phyloP scores from a whole-genome alignment of 2,329 filamentous ascomycete genomes.

The Scorias spongiosa region DNA sequence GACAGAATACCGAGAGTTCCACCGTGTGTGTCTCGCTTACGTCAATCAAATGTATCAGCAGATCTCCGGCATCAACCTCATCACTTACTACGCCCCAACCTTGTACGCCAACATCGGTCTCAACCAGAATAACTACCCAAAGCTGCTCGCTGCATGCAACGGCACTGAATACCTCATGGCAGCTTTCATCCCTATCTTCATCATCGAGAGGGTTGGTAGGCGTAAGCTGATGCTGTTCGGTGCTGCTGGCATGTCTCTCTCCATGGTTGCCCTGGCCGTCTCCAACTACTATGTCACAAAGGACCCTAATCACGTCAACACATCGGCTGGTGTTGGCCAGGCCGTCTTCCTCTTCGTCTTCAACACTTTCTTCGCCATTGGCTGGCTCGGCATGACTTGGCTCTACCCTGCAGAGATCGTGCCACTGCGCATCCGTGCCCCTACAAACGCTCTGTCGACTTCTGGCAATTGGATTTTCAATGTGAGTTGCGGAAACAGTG shows the following conservation, averaged over 20 bases:
- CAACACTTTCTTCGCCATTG: slow-evolving; percentile 38
- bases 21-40: slow-evolving; percentile 19
- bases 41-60: slow-evolving; percentile 23
- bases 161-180: slow-evolving; percentile 34
- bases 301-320: background rate
- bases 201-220: slow-evolving; percentile 32
- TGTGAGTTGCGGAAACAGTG: slow-evolving; percentile 4
- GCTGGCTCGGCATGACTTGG: slow-evolving; percentile 37
- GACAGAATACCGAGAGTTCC: slow-evolving; percentile 20
- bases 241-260: slow-evolving; percentile 29
- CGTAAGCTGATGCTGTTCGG: slow-evolving; percentile 58
- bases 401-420: slow-evolving; percentile 19
- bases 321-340: slow-evolving; percentile 5
- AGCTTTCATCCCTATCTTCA: slow-evolving; percentile 30
- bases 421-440: slow-evolving; percentile 20
- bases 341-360: slow-evolving; percentile 31
- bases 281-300: slow-evolving; percentile 3
- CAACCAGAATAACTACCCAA: slow-evolving; percentile 29
- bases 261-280: slow-evolving; percentile 4
- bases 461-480: slow-evolving; percentile 48
- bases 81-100: background rate
- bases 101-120: background rate
- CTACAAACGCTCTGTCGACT: slow-evolving; percentile 25
- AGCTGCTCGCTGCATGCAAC: slow-evolving; percentile 30
- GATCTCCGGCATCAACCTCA: slow-evolving; percentile 11